These are phyloP conservation scores for Ambrosia trifida DNA, from an alignment of 129 eudicot genomes.

Conservation along the genomic window DNA sequence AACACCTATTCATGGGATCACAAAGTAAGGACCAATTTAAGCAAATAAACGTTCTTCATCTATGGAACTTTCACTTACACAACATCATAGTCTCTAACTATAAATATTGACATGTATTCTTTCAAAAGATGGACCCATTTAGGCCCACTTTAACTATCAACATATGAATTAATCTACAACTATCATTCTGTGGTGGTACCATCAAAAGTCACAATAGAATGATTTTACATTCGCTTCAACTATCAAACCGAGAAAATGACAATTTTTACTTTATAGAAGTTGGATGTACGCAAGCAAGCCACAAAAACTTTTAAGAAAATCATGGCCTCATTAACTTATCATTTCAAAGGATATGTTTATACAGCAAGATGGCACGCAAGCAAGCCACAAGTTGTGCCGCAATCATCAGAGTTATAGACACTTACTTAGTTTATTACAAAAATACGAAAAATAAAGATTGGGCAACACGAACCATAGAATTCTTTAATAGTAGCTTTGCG, in stretches of 20 bases:
- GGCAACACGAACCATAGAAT: slow-evolving; percentile 56
- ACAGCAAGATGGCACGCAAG: too few species aligned
- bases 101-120: neutral
- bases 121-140: neutral
- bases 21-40: slow-evolving; percentile 20
- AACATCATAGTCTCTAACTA: too few species aligned
- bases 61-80: neutral
- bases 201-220: neutral
- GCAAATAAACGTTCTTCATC: neutral
- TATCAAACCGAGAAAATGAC: too few species aligned
- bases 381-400: too few species aligned
- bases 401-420: neutral
- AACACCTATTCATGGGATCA: slow-evolving; percentile 42
- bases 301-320: too few species aligned
- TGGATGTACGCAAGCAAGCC: too few species aligned
- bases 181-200: too few species aligned
- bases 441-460: neutral
- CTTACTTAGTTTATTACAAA: neutral
- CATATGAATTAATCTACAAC: neutral
- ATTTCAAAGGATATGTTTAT: too few species aligned
- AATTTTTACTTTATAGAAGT: too few species aligned
- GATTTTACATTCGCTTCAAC: neutral
- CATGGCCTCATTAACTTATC: too few species aligned
- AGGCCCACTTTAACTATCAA: neutral
- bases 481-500: slow-evolving; percentile 70